A percentile compares a stretch with the other conserved stretches of the same genome.
Conservation (phyloP, 306 rosid genomes). For the Quercus cerris region DNA sequence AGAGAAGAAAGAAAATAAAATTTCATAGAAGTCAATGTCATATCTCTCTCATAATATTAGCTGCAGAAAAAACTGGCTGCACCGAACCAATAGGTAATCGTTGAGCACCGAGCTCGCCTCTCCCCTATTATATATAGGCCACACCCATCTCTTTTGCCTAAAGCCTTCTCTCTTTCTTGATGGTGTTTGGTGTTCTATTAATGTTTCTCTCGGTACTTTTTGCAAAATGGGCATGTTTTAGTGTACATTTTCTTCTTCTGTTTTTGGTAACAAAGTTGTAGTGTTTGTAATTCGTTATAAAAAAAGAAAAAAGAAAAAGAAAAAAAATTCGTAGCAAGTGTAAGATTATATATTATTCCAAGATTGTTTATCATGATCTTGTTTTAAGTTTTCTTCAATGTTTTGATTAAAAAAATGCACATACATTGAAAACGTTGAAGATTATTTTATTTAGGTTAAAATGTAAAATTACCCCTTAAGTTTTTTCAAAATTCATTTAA, state of each 20-base stretch:
- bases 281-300: not conserved
- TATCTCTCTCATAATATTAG: not conserved
- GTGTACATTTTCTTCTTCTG: not conserved
- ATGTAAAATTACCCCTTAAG: too few relatives aligned
- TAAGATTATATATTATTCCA: not conserved
- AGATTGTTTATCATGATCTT: not conserved
- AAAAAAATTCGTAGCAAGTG: not conserved
- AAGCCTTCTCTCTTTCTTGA: not conserved
- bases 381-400: not conserved
- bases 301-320: not conserved
- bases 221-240: not conserved
- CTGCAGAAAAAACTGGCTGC: not conserved
- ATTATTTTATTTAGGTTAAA: not conserved
- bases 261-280: not conserved
- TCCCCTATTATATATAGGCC: not conserved
- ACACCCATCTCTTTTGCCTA: not conserved
- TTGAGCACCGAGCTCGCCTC: slow-evolving; percentile 34
- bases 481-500: too few relatives aligned
- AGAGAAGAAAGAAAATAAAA: slow-evolving; percentile 6
- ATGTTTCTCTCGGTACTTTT: not conserved
- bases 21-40: not conserved
- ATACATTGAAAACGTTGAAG: not conserved
- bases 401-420: not conserved
- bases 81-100: not conserved
- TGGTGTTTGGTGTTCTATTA: not conserved